Conservation (phyloP, 352 stramenopile genomes). For the Phytophthora sojae region DNA sequence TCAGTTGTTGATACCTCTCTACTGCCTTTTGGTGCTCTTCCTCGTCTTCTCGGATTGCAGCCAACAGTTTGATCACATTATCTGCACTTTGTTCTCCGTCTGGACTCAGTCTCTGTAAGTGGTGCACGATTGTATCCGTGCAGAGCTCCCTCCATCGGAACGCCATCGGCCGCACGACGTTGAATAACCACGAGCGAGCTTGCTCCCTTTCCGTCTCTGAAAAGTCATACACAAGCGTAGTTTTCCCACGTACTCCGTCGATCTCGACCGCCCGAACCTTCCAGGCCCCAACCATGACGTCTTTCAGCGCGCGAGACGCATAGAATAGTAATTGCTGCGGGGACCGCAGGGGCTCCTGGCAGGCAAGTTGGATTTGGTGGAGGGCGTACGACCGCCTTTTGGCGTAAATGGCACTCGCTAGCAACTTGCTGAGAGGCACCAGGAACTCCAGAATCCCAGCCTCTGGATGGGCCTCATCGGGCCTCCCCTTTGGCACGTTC, state of each 20-base stretch:
- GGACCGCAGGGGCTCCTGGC: slow-evolving; percentile 53
- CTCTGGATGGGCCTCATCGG: slow-evolving; percentile 72
- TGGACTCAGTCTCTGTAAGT: slow-evolving; percentile 23
- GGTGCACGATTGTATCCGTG: slow-evolving; percentile 46
- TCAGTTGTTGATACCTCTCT: slow-evolving; percentile 17
- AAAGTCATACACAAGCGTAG: slow-evolving; percentile 64
- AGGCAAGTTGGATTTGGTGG: slow-evolving; percentile 49
- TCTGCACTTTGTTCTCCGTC: background rate
- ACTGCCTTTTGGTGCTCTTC: slow-evolving; percentile 14
- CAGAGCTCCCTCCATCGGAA: slow-evolving; percentile 60
- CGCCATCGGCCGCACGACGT: slow-evolving; percentile 45
- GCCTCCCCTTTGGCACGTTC: slow-evolving; percentile 60
- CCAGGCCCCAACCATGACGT: slow-evolving; percentile 56
- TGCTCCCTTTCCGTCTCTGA: slow-evolving; percentile 45
- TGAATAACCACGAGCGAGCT: slow-evolving; percentile 25
- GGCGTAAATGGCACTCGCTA: slow-evolving; percentile 65
- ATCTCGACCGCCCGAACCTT: slow-evolving; percentile 70
- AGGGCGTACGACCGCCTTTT: slow-evolving; percentile 66
- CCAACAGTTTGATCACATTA: slow-evolving; percentile 25
- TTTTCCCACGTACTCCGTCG: slow-evolving; percentile 54
- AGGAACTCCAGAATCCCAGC: slow-evolving; percentile 67
- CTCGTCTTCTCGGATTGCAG: slow-evolving; percentile 32
- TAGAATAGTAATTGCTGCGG: slow-evolving; percentile 66
- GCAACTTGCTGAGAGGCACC: slow-evolving; percentile 38
- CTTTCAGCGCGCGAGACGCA: slow-evolving; percentile 48